These are phyloP conservation scores for Ophiostoma sp. DNA, from an alignment of 2,329 filamentous ascomycete species.

Conservation along the genomic window DNA sequence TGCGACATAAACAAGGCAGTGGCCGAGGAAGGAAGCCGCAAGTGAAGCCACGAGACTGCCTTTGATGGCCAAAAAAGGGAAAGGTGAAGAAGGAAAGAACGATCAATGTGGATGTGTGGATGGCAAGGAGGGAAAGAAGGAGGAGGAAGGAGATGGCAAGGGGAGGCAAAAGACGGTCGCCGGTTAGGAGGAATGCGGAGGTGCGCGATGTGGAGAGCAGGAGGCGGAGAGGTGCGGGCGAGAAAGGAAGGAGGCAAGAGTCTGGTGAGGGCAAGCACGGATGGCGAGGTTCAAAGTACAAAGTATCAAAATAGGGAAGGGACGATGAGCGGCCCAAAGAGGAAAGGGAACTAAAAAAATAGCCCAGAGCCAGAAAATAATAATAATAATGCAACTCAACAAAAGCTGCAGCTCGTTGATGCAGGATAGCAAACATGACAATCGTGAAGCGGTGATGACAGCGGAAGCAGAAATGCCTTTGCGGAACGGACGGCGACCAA, in stretches of 20 bases:
- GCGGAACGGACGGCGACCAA: background rate
- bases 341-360: background rate
- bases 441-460: background rate
- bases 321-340: background rate
- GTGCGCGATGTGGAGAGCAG: background rate
- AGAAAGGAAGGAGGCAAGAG: constrained; percentile 14
- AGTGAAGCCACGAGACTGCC: constrained; percentile 16
- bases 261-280: background rate
- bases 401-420: background rate
- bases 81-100: background rate
- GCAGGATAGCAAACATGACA: background rate
- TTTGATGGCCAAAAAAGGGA: too few relatives aligned
- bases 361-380: background rate
- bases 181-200: background rate
- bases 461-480: background rate
- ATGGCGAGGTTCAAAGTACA: background rate
- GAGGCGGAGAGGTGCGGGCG: background rate
- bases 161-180: background rate
- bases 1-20: constrained; percentile 3
- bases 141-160: background rate
- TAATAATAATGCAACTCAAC: background rate
- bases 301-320: background rate
- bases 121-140: background rate
- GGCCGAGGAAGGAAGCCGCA: background rate
- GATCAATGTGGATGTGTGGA: background rate